Base-by-base conservation (phyloP, 495 filamentous ascomycete genomes). In the Achaetomiella virescens region DNA sequence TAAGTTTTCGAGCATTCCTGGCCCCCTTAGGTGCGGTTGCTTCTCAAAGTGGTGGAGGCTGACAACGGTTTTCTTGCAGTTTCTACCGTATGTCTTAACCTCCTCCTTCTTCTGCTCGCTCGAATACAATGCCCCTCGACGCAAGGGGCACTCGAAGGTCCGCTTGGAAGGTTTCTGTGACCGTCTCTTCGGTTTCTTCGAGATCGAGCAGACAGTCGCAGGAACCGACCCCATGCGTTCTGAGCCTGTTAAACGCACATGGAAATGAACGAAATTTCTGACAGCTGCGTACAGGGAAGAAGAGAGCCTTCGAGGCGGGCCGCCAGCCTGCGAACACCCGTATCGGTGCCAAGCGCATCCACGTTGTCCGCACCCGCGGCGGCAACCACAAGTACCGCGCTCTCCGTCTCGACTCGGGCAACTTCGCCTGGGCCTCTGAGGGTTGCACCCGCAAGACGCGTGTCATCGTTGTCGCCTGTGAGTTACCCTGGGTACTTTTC, bases 321-420 rank as follows among this genome's bases (percentile, higher is more conserved):
- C 93, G 93, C 74, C 93, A 99, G 83, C 87, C 92, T 69, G 89
- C 93, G 79, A 96, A 93, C 84, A 99, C 93, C 75, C 89, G 93
- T 85, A 97, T 99, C 77, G 93, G 95, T 67, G 70, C 85, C 70
- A 99, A 97, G 88, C 89, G 93, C 76, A 91, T 99, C 78, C 93
- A 99, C 82, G 81, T 90, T 68, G 95, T 99, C 76, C 93, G 93
- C 78, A 96, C 91, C 66, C 93, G 93, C 76, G 93, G 93, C 76
- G 93, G 93, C 62, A 97, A 97, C 87, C 89, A 84, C 78, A 99
- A 99, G 84, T 96, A 91, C 87, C 95, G 93, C 82, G 93, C 85
- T 59, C 91, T 99, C 54, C 95, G 93, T 83, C 86, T 99, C 79
- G 93, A 99, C 75, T 88, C 91, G 61, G 93, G 93, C 73, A 99